Percentiles rank a stretch among this genome's conserved stretches.
phyloP scores from a whole-genome alignment of 1,284 basidiomycete genomes.

The Puccinia polysora region DNA sequence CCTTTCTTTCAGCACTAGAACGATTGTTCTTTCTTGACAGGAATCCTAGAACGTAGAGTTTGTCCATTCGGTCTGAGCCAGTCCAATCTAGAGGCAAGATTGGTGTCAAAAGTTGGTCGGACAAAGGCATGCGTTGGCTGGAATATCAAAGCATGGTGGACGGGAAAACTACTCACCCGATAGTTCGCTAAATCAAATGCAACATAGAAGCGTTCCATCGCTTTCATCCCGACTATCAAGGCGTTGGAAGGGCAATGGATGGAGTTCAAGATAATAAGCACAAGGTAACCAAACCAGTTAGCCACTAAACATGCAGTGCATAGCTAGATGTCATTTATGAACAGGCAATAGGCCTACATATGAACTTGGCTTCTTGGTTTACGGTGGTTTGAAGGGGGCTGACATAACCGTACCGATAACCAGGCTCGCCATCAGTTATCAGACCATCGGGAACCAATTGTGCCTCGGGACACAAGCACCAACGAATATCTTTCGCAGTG shows the following conservation, averaged over 20 bases:
- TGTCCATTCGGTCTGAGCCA: constrained; percentile 44
- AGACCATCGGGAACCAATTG: constrained; percentile 43
- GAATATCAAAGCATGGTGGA: background rate
- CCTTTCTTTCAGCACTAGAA: too few species aligned
- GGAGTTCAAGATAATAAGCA: too few species aligned
- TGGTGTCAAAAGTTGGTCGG: background rate
- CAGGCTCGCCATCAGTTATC: constrained; percentile 35
- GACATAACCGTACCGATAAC: constrained; percentile 42
- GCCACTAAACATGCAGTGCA: background rate
- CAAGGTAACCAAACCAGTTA: too few species aligned
- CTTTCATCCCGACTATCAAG: constrained; percentile 45
- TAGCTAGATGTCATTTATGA: too few species aligned
- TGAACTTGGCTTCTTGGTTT: constrained; percentile 25
- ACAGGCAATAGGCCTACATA: constrained; percentile 26
- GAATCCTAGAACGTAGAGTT: constrained; percentile 42
- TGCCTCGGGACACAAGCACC: constrained; percentile 42
- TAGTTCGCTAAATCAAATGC: constrained; percentile 42
- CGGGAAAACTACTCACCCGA: constrained; percentile 12
- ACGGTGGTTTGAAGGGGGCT: constrained; percentile 28
- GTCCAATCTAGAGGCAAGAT: constrained; percentile 17
- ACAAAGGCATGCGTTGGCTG: background rate
- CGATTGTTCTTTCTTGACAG: too few species aligned
- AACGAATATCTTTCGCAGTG: constrained; percentile 20
- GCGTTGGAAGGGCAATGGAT: too few species aligned
- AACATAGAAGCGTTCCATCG: constrained; percentile 43